Base-by-base conservation (phyloP, 2,329 filamentous ascomycete species). In the Aspergillus chevalieri region DNA sequence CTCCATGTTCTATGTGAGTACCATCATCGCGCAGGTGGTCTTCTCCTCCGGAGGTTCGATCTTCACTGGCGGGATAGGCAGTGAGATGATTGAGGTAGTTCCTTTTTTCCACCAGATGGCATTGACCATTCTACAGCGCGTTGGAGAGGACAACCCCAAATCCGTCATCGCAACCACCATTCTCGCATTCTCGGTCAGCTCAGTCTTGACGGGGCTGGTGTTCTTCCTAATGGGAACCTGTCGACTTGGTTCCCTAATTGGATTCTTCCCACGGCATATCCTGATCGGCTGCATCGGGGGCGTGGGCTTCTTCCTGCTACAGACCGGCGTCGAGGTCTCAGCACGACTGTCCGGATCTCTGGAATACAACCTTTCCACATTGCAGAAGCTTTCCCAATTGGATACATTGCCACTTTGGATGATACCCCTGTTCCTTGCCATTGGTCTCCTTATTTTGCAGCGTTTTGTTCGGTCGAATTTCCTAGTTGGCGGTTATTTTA, bases 101-200 rank as follows among this genome's bases (percentile, higher is more conserved):
- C 93, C 92, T 0, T 98, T 98, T 73, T 97, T 98, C 67, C 93
- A 98, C 72, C 95, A 92, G 63, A 98, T 98, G 92, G 91, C 93
- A 0, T 84, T 85, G 55, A 92, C 86, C 26, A 96, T 97, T 64
- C 83, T 93, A 57, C 75, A 77, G 12, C 77, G 80, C 41, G 84
- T 98, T 56, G 89, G 92, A 14, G 82, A 86, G 54, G 84, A 91
- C 17, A 84, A 93, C 22, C 83, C 87, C 1, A 85, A 93, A 59
- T 87, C 89, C 3, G 86, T 98, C 43, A 86, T 96, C 55, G 91
- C 93, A 26, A 98, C 93, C 0, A 95, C 92, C 2, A 95, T 98
- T 60, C 84, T 91, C 2, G 83, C 93, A 1, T 98, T 94, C 65
- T 87, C 91, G 0, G 73, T 92, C 53, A 97, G 92, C 69, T 92